Conservation (phyloP, 148 eudicot genomes). For the Silene latifolia region DNA sequence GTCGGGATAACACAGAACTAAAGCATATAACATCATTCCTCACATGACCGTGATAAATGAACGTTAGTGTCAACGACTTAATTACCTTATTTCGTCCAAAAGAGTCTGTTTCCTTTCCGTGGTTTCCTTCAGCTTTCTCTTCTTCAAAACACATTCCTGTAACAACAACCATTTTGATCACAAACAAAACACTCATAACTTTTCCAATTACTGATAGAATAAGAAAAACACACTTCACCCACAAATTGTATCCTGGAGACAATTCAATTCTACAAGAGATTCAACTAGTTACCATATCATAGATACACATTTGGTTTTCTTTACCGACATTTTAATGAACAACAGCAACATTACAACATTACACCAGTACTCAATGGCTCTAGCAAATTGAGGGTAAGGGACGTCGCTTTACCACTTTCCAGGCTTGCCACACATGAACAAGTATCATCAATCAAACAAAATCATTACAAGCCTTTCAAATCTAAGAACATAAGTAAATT, state of each 20-base stretch:
- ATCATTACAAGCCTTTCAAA: background rate
- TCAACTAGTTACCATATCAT: background rate
- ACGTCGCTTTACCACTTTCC: too few species aligned
- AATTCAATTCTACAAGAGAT: background rate
- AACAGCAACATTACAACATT: too few species aligned
- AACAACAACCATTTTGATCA: background rate
- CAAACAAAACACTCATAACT: background rate
- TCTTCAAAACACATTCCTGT: conserved; percentile 50
- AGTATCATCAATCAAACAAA: background rate
- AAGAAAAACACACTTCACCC: background rate
- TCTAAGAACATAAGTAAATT: background rate
- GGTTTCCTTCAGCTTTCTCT: conserved; percentile 45
- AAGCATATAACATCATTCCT: background rate
- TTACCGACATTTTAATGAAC: too few species aligned
- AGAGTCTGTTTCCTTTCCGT: conserved; percentile 40
- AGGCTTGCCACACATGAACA: background rate
- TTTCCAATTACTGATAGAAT: conserved; percentile 4
- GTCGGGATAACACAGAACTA: too few species aligned
- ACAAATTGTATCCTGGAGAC: background rate
- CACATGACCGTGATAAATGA: background rate
- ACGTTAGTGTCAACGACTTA: background rate
- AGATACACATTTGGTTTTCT: too few species aligned
- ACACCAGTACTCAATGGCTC: too few species aligned
- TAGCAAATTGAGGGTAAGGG: too few species aligned
- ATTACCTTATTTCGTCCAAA: conserved; percentile 47